Percentiles rank a stretch among this genome's conserved stretches.
Evolutionary conservation across 306 rosid species (phyloP).

Genomic region (Prunus padus): DNA sequence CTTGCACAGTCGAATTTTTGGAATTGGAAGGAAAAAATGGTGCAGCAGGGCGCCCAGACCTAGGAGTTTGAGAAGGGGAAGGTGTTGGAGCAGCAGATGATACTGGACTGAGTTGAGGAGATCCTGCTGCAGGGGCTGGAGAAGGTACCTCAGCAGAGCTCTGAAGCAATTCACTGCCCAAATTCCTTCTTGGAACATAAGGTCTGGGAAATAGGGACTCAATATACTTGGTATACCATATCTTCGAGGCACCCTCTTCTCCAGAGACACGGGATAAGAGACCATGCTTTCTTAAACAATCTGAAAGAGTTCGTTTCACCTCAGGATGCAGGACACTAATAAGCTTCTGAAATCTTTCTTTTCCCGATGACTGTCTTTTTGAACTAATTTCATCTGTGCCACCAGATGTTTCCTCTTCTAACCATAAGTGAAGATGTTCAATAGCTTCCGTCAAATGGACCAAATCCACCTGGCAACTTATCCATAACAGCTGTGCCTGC

Average conservation of each 20-base stretch:
- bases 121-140: constrained; percentile 29
- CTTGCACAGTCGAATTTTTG: not conserved
- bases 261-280: constrained; percentile 37
- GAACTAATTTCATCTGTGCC: constrained; percentile 32
- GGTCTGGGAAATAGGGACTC: constrained; percentile 39
- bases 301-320: constrained; percentile 53
- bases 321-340: constrained; percentile 45
- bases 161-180: constrained; percentile 36
- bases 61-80: constrained; percentile 24
- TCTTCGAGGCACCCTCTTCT: constrained; percentile 50
- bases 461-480: constrained; percentile 60
- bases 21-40: constrained; percentile 20
- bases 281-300: constrained; percentile 56
- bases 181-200: constrained; percentile 53
- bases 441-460: constrained; percentile 45
- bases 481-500: constrained; percentile 72
- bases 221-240: constrained; percentile 37
- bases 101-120: constrained; percentile 30
- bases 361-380: constrained; percentile 35
- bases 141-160: constrained; percentile 29
- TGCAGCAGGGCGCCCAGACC: constrained; percentile 8
- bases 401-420: constrained; percentile 34
- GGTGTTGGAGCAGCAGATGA: constrained; percentile 29
- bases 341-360: constrained; percentile 41
- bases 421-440: constrained; percentile 42